Base-by-base conservation (phyloP, 805 yeast genomes). In the Saccharomycopsis capsularis region DNA sequence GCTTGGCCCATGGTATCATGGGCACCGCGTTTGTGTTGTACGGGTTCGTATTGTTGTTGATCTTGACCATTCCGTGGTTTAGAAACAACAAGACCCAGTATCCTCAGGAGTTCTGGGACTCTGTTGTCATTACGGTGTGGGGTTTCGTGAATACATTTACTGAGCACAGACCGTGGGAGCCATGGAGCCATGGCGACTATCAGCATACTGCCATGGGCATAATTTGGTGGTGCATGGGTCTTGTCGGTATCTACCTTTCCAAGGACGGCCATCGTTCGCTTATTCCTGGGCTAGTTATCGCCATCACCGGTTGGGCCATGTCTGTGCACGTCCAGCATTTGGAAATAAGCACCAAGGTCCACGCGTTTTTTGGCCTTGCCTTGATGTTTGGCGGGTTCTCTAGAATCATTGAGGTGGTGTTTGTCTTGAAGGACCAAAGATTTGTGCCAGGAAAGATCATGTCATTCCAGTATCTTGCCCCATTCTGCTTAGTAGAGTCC, bases 161-260 rank as follows among this genome's bases (percentile, higher is more conserved):
- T 1, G 98, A 91, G 65, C 98, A 91, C 65, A 69, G 97, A 54
- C 47, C 47, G 4, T 91, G 97, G 97, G 93, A 89, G 61, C 78
- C 71, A 6, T 91, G 98, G 98, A 74, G 78, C 39, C 95, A 85
- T 70, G 93, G 95, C 7, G 97, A 89, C 64, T 87, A 83, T 63
- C 96, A 90, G 68, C 97, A 90, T 64, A 90, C 98, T 0, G 78
- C 93, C 19, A 88, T 91, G 96, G 98, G 98, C 1, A 85, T 91
- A 49, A 75, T 91, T 27, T 91, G 97, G 95, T 89, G 96, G 95
- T 78, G 87, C 44, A 95, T 95, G 48, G 98, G 97, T 5, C 68
- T 89, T 55, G 65, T 89, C 23, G 98, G 98, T 1, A 72, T 91
- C 52, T 85, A 76, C 65, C 66, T 90, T 50, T 76, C 95, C 1